Evolutionary conservation across 2,329 filamentous ascomycete species (phyloP), one percentile per base, ranked within the genome.

Genomic region (Aphanoascus verrucosus): DNA sequence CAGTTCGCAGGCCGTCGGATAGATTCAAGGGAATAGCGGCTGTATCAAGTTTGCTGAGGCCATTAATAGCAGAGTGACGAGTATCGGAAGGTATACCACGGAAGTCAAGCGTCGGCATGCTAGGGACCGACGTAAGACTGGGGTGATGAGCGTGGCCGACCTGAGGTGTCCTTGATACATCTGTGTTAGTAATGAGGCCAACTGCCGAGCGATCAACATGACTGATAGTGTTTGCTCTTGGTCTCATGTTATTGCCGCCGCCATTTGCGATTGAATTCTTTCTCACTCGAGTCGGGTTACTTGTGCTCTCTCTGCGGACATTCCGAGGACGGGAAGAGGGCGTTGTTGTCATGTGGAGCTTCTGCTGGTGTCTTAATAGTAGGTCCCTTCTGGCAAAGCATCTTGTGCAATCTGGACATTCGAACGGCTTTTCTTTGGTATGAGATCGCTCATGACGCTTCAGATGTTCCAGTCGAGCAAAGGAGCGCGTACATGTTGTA

Each of bases 391-490:
- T 83, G 56, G 93, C 93, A 71, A 98, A 98, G 73, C 93, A 97
- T 72, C 93, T 77, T 37, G 88, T 80, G 71, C 93, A 98, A 69
- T 97, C 88, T 28, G 88, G 88, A 64, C 93, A 98, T 71, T 96
- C 89, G 63, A 98, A 98, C 0, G 93, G 93, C 76, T 98, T 98
- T 73, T 98, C 90, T 69, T 98, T 96, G 43, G 90, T 96, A 68
- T 96, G 90, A n/a, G 89, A 95, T 58, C 93, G 82, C 73, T 97
- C 93, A 71, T 98, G 93, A 57, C 93, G 85, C 74, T 98, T 98
- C 61, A 98, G 75, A 69, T 98, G 93, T 73, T 98, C 93, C 62
- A 98, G 75, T 57, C 93, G 84, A 55, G 93, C 93, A 69, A 98
- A 98, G 32, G 88, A 94, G 60, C 93, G 84, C 64, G 84, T 81